Evolutionary conservation across 2,329 filamentous ascomycete species (phyloP).

Genomic region (Cladobotryum protrusum): DNA sequence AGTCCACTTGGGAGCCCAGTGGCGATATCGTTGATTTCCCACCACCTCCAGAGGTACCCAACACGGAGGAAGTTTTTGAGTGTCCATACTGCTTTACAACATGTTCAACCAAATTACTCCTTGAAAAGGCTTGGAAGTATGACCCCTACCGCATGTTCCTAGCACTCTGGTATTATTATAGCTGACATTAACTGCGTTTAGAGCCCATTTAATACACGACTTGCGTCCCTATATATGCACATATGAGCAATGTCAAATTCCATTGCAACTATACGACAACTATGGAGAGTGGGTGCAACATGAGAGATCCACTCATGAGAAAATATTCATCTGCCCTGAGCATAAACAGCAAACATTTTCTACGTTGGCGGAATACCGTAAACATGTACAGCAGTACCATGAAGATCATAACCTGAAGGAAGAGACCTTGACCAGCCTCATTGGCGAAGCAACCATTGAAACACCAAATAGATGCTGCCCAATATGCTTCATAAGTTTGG

Average conservation of each 20-base stretch:
- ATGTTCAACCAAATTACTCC: constrained; percentile 1
- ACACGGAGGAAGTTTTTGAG: background rate
- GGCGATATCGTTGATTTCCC: constrained; percentile 7
- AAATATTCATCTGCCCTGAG: background rate
- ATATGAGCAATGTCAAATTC: background rate
- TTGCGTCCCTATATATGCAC: constrained; percentile 7
- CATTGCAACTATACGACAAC: constrained; percentile 4
- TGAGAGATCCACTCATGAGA: background rate
- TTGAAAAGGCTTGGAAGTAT: constrained; percentile 7
- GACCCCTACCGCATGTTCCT: background rate
- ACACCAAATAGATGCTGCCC: background rate
- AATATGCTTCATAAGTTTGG: background rate
- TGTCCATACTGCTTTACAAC: constrained; percentile 9
- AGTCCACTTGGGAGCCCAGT: constrained; percentile 5
- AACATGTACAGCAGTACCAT: too few relatives aligned
- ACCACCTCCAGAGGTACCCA: background rate
- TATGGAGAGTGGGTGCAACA: constrained; percentile 7
- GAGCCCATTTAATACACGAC: constrained; percentile 8
- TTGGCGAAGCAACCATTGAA: too few relatives aligned
- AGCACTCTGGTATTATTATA: background rate
- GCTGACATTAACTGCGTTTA: background rate
- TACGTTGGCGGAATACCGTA: too few relatives aligned
- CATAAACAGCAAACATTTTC: constrained; percentile 1
- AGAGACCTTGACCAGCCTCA: too few relatives aligned
- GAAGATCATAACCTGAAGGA: too few relatives aligned